Base-by-base conservation (phyloP, 768 basidiomycete genomes). In the Termitomyces sp. region DNA sequence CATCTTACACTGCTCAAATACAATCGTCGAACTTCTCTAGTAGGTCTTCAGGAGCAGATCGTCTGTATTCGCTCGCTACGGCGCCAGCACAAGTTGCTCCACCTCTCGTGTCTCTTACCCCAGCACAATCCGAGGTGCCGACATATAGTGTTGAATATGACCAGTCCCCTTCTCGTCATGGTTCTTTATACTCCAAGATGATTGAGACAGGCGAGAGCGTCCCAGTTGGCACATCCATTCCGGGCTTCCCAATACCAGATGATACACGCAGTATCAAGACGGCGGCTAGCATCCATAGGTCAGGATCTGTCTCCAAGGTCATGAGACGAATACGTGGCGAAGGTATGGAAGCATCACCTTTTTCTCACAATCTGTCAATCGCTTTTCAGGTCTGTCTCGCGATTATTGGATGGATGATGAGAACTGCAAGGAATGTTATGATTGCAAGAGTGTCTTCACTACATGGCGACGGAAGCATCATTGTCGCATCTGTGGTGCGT, bases 341-440 rank as follows among this genome's bases (percentile, higher is more conserved):
- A 82, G 94, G 94, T 80, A 63, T 43, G 71, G 54, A 35, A 30
- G 18, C 4, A 18, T 46, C 35, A 22, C 59, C 3, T 16, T 45
- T 1, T 22, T 7, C 18, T 30, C 40, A 9, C 5, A 57, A 26
- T 30, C 36, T n/a, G 52, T 67, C 35, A 50, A 55, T 47, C 30
- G 56, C 53, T 52, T 51, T 49, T 35, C 52, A 92, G 92, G 91
- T n/a, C 68, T 96, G 20, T 92, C 92, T 24, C 85, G 87, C 61
- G 92, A 97, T 66, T 98, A 98, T 68, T 99, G 97, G 97, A 98
- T 98, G 94, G 92, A 94, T 60, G 95, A 98, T 67, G 93, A 93
- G 66, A 89, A 90, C 55, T 92, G 92, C 65, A 97, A 90, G 68
- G 94, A 97, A 66, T 96, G 94, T 67, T 96, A 93, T 68, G 94